These are phyloP conservation scores for Erysiphe neolycopersici DNA, from an alignment of 2,329 filamentous ascomycete genomes.

Conservation along the genomic window DNA sequence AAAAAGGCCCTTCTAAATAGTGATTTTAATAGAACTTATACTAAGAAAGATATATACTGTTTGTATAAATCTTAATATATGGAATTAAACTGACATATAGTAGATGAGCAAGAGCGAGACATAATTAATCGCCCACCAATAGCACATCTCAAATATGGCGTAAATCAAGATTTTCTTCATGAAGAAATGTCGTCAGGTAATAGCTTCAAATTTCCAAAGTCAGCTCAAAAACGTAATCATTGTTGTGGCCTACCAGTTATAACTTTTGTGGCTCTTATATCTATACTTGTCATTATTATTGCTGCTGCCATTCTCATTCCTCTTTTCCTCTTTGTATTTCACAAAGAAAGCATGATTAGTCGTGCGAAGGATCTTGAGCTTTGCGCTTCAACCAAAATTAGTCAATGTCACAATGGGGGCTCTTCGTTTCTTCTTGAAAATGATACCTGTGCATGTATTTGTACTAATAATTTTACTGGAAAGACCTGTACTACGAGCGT, in stretches of 20 bases:
- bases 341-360: conserved; percentile 16
- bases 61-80: not conserved
- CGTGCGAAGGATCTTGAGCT: conserved; percentile 2
- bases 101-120: not conserved
- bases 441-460: conserved; percentile 53
- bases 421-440: conserved; percentile 41
- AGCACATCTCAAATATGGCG: too few species aligned
- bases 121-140: too few species aligned
- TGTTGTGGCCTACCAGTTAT: conserved; percentile 75
- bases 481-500: conserved; percentile 24
- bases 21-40: conserved; percentile 11
- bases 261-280: conserved; percentile 40
- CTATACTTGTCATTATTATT: conserved; percentile 60
- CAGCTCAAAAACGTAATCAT: conserved; percentile 13
- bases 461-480: conserved; percentile 64
- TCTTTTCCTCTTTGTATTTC: conserved; percentile 20
- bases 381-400: conserved; percentile 36
- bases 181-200: too few species aligned
- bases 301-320: conserved; percentile 33
- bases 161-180: not conserved
- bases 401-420: conserved; percentile 44
- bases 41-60: conserved; percentile 7
- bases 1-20: conserved; percentile 28
- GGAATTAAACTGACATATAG: not conserved
- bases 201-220: too few species aligned